phyloP scores from a whole-genome alignment of 1,139 yeast species.

The Scheffersomyces quercinus region DNA sequence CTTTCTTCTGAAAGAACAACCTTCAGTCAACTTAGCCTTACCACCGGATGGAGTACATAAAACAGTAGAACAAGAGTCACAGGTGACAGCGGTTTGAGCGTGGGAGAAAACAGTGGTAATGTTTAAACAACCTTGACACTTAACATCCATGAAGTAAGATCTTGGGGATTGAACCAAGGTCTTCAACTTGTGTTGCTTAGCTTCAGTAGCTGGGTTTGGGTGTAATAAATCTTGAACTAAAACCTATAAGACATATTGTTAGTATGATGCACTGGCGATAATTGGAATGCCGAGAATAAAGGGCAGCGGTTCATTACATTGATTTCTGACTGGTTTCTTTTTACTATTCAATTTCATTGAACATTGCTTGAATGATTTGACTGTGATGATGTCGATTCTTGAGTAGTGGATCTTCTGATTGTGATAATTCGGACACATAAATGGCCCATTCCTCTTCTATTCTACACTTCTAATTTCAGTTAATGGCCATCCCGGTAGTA shows the following conservation, averaged over 20 bases:
- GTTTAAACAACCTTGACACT: constrained; percentile 98
- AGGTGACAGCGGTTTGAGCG: constrained; percentile 99
- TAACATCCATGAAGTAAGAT: constrained; percentile 99
- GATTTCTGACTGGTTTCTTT: too few relatives aligned
- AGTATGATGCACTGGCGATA: constrained; percentile 11
- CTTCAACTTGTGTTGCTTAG: constrained; percentile 96
- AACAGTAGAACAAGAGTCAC: constrained; percentile 98
- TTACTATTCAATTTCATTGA: too few relatives aligned
- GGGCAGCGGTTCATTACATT: too few relatives aligned
- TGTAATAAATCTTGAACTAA: constrained; percentile 57
- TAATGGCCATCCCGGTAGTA: too few relatives aligned
- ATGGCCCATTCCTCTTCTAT: too few relatives aligned
- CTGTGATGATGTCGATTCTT: too few relatives aligned
- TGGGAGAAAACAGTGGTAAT: constrained; percentile 99
- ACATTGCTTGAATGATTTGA: too few relatives aligned
- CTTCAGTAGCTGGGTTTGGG: constrained; percentile 97
- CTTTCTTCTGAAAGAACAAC: constrained; percentile 99
- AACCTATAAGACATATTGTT: constrained; percentile 20
- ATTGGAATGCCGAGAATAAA: not conserved
- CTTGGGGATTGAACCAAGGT: constrained; percentile 96
- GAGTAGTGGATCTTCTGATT: too few relatives aligned
- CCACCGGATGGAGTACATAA: constrained; percentile 99
- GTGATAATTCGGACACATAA: too few relatives aligned
- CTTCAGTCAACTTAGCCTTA: constrained; percentile 99
- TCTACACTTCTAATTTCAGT: too few relatives aligned